Evolutionary conservation across 2,329 filamentous ascomycete species (phyloP).

Genomic region (Colletotrichum sp.): DNA sequence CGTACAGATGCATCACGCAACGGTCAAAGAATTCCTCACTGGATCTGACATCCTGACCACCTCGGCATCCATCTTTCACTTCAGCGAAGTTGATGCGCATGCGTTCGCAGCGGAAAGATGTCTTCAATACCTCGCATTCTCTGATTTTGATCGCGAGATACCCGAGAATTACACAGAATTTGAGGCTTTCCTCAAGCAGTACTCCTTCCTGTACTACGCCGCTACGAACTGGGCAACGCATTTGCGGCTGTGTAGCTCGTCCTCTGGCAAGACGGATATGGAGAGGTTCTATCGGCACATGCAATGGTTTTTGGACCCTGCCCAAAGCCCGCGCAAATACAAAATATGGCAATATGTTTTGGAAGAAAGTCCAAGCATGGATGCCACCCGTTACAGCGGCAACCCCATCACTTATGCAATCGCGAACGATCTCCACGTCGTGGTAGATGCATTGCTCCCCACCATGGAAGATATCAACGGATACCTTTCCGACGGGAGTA

Average conservation of each 20-base stretch:
- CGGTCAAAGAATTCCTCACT: not conserved
- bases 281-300: accelerated
- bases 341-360: not conserved
- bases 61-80: not conserved
- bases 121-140: not conserved
- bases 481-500: not conserved
- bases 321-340: not conserved
- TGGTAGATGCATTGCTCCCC: accelerated
- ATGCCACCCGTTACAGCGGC: accelerated
- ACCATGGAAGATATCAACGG: accelerated
- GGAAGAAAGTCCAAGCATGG: accelerated
- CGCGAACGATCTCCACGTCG: not conserved
- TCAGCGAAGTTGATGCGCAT: not conserved
- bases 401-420: accelerated
- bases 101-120: not conserved
- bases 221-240: not conserved
- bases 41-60: not conserved
- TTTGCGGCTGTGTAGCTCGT: not conserved
- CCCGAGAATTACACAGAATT: no score
- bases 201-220: accelerated
- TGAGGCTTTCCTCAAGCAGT: accelerated
- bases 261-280: accelerated
- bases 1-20: not conserved
- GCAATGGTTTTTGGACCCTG: accelerated
- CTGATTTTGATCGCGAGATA: not conserved